These are phyloP conservation scores for Tetradesmus obliquus DNA, from an alignment of 139 green algal species.

Conservation along the genomic window DNA sequence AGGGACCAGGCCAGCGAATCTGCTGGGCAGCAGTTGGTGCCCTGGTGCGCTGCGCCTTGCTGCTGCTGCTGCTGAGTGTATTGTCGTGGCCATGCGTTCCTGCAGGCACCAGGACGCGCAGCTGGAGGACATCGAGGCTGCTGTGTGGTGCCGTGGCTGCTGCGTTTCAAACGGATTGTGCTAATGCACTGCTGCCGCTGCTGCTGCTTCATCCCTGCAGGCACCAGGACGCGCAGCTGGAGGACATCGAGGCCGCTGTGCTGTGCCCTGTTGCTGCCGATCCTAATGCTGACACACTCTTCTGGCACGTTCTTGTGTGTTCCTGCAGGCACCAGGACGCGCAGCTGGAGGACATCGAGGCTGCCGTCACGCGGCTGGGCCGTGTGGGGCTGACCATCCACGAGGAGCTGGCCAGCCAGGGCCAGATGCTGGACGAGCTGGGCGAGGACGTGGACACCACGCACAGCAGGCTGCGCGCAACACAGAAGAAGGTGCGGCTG, in stretches of 20 bases:
- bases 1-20: too few species aligned
- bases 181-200: not conserved
- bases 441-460: constrained; percentile 86
- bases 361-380: constrained; percentile 80
- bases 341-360: constrained; percentile 80
- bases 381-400: constrained; percentile 82
- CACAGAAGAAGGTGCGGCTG: constrained; percentile 79
- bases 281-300: too few species aligned
- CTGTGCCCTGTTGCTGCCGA: constrained; percentile 87
- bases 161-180: too few species aligned
- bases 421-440: constrained; percentile 76
- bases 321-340: constrained; percentile 83
- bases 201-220: constrained; percentile 49
- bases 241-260: constrained; percentile 78
- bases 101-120: constrained; percentile 83
- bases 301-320: too few species aligned
- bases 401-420: constrained; percentile 81
- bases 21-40: not conserved
- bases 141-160: too few species aligned
- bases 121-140: constrained; percentile 74
- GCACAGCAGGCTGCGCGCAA: constrained; percentile 70
- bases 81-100: too few species aligned
- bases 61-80: too few species aligned
- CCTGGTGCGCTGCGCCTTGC: too few species aligned
- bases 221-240: constrained; percentile 29